Conservation (phyloP, 768 basidiomycete species). For the Dendrothele bispora region DNA sequence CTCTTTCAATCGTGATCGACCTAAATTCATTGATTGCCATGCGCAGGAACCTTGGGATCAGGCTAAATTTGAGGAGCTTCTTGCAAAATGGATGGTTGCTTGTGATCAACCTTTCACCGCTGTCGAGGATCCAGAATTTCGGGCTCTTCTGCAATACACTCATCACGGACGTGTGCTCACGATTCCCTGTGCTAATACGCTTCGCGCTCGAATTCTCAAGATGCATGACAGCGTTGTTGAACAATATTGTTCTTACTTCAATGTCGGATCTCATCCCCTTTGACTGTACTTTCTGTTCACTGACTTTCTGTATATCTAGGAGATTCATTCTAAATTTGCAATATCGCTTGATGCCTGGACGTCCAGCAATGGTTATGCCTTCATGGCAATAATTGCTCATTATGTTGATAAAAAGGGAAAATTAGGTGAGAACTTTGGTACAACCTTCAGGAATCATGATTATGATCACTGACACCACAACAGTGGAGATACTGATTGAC, state of each 20-base stretch:
- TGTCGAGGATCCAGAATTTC: neutral
- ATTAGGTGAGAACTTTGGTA: slow-evolving; percentile 18
- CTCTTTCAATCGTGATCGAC: too few relatives aligned
- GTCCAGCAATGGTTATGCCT: slow-evolving; percentile 27
- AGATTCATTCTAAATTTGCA: slow-evolving; percentile 7
- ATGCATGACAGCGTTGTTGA: neutral
- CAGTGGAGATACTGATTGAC: slow-evolving; percentile 26
- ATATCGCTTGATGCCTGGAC: slow-evolving; percentile 31
- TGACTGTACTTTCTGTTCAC: too few relatives aligned
- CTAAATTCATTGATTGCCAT: too few relatives aligned
- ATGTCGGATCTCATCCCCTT: too few relatives aligned
- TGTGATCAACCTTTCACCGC: neutral
- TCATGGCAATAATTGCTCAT: slow-evolving; percentile 28
- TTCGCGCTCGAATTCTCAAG: neutral
- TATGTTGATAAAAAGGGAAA: slow-evolving; percentile 24
- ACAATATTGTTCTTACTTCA: neutral
- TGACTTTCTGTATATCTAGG: neutral
- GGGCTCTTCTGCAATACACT: neutral
- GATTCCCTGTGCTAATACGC: neutral
- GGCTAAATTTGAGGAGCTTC: neutral
- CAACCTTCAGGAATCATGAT: neutral
- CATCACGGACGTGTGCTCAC: neutral
- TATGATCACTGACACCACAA: neutral
- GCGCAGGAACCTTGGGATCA: neutral
- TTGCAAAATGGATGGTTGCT: slow-evolving; percentile 1